Evolutionary conservation across 2,329 filamentous ascomycete species (phyloP).

Genomic region (Aspergillus hiratsukae): DNA sequence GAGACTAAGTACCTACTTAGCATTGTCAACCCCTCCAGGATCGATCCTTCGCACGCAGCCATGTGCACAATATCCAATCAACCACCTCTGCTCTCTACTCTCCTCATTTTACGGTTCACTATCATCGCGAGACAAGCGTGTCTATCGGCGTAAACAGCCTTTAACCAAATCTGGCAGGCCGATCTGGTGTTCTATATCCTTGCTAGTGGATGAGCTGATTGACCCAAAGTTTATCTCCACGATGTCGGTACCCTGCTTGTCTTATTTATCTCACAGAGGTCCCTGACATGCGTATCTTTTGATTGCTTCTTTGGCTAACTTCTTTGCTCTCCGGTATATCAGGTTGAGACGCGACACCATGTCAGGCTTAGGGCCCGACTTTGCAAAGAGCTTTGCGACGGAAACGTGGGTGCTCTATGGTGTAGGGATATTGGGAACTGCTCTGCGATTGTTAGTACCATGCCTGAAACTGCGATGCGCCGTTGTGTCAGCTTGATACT

Average conservation of each 20-base stretch:
- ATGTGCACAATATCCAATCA: not conserved
- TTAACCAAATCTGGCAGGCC: not conserved
- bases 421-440: conserved; percentile 34
- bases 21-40: not conserved
- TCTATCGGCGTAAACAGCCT: not conserved
- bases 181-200: not conserved
- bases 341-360: conserved; percentile 23
- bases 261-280: not conserved
- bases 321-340: conserved; percentile 1
- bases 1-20: not conserved
- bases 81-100: not conserved
- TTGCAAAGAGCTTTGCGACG: conserved; percentile 24
- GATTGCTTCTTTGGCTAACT: not conserved
- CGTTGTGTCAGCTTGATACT: not conserved
- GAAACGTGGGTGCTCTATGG: conserved; percentile 42
- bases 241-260: conserved; percentile 10
- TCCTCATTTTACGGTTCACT: not conserved
- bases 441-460: conserved; percentile 39
- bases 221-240: not conserved
- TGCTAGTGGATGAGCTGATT: not conserved
- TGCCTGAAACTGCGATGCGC: not conserved
- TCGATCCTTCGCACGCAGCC: not conserved
- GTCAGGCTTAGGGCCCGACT: conserved; percentile 26
- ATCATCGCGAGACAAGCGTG: not conserved
- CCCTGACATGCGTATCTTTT: conserved; percentile 6